Evolutionary conservation across 176 grass and related monocot genomes (phyloP).

Genomic region (Avena atlantica): DNA sequence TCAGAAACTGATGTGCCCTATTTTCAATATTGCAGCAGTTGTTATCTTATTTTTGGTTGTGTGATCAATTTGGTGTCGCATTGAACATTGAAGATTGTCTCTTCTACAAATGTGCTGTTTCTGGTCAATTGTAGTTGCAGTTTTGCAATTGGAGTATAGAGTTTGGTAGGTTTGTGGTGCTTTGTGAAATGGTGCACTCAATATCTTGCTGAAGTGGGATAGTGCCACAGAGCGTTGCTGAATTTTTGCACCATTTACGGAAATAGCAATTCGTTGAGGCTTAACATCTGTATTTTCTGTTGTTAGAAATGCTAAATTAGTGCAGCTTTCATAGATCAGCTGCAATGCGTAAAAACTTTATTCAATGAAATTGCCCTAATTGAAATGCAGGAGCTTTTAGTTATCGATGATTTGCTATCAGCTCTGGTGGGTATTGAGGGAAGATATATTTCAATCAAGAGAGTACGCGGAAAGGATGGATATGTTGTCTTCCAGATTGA

Average conservation of each 20-base stretch:
- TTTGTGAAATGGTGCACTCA: slow-evolving; percentile 13
- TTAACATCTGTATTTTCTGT: slow-evolving; percentile 19
- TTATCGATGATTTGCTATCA: slow-evolving; percentile 95
- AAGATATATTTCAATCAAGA: slow-evolving; percentile 88
- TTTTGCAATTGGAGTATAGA: slow-evolving; percentile 14
- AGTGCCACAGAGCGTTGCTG: background rate
- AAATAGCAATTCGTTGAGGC: background rate
- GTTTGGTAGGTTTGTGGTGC: background rate
- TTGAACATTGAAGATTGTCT: background rate
- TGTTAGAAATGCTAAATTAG: slow-evolving; percentile 17
- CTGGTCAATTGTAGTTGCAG: background rate
- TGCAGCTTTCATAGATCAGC: slow-evolving; percentile 25
- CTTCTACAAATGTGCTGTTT: slow-evolving; percentile 15
- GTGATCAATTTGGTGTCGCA: background rate
- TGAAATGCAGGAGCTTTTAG: slow-evolving; percentile 83
- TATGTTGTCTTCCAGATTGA: slow-evolving; percentile 80
- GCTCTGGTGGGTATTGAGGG: slow-evolving; percentile 92
- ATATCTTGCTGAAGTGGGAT: background rate
- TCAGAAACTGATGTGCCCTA: background rate
- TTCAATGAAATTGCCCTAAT: slow-evolving; percentile 18
- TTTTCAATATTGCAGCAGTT: background rate
- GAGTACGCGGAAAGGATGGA: slow-evolving; percentile 72
- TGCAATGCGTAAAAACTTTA: background rate
- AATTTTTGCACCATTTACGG: background rate
- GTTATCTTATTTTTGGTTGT: background rate